A percentile compares a stretch with the other conserved stretches of the same genome.
These are phyloP conservation scores for Endoconidiophora polonica DNA, from an alignment of 2,329 filamentous ascomycete genomes.

Conservation along the genomic window DNA sequence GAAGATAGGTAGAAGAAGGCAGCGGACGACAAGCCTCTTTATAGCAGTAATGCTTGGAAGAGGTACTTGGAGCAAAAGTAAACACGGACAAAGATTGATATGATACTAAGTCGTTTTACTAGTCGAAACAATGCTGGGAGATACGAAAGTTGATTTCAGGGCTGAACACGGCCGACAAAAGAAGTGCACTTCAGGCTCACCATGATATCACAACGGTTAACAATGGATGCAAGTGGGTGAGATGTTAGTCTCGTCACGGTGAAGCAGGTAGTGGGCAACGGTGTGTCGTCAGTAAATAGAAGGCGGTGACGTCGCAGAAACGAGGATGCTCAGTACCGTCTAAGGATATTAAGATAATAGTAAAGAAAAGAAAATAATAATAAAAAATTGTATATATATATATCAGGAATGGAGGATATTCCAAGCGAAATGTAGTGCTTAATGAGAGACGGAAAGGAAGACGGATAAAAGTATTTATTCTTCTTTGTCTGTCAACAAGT, in stretches of 20 bases:
- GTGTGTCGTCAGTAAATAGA: background rate
- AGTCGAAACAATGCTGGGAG: too few species aligned
- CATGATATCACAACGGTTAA: conserved; percentile 1
- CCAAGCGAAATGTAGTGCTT: background rate
- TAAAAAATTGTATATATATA: too few species aligned
- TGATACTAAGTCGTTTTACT: too few species aligned
- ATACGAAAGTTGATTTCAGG: conserved; percentile 1
- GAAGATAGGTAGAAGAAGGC: background rate
- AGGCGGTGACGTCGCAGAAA: background rate
- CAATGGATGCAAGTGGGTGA: too few species aligned
- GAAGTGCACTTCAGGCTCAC: conserved; percentile 7
- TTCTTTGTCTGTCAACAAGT: background rate
- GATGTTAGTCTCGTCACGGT: too few species aligned
- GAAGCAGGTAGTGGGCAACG: background rate
- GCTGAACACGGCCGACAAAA: conserved; percentile 10
- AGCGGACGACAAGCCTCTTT: background rate
- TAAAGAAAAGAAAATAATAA: too few species aligned
- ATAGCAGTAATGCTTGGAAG: too few species aligned
- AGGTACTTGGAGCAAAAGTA: too few species aligned
- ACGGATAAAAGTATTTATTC: background rate
- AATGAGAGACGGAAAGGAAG: background rate
- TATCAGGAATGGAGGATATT: background rate
- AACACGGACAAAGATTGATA: too few species aligned
- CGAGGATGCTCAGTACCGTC: background rate
- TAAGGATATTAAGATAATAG: background rate